Conservation (phyloP, 148 eudicot genomes). For the Rhododendron ferrugineum region DNA sequence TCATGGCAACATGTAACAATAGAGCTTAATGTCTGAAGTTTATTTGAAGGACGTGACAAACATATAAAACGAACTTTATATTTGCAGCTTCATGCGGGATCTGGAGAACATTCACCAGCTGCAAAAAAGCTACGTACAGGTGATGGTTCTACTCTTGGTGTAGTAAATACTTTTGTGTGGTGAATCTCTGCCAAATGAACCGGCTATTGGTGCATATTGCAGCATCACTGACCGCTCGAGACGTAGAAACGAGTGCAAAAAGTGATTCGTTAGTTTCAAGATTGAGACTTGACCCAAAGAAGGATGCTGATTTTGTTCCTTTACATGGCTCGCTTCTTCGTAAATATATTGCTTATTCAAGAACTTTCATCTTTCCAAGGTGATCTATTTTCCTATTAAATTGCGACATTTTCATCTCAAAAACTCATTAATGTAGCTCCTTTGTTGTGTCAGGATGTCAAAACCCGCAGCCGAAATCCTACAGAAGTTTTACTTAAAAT, state of each 20-base stretch:
- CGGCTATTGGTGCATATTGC: slow-evolving; percentile 19
- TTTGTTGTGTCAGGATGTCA: slow-evolving; percentile 61
- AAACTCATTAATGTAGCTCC: not conserved
- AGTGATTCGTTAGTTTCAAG: slow-evolving; percentile 56
- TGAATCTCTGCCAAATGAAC: slow-evolving; percentile 9
- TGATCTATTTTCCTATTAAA: slow-evolving; percentile 16
- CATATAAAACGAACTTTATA: slow-evolving; percentile 5
- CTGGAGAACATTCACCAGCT: slow-evolving; percentile 60
- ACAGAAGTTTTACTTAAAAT: slow-evolving; percentile 74
- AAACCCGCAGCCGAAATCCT: slow-evolving; percentile 85
- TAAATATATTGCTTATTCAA: slow-evolving; percentile 90
- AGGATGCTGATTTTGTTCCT: slow-evolving; percentile 73
- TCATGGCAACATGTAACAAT: not conserved
- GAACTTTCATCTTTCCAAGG: slow-evolving; percentile 77
- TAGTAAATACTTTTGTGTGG: not conserved
- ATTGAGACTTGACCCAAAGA: slow-evolving; percentile 70
- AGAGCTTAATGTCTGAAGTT: not conserved
- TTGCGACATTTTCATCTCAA: not conserved
- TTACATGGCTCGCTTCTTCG: slow-evolving; percentile 82
- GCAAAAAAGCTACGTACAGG: slow-evolving; percentile 62
- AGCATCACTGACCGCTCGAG: slow-evolving; percentile 41
- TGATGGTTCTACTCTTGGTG: slow-evolving; percentile 15
- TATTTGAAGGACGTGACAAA: slow-evolving; percentile 2
- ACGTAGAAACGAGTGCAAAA: slow-evolving; percentile 28
- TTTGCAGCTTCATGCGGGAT: slow-evolving; percentile 83